phyloP scores from a whole-genome alignment of 1,284 basidiomycete species.

The Ustilago xerochloae region DNA sequence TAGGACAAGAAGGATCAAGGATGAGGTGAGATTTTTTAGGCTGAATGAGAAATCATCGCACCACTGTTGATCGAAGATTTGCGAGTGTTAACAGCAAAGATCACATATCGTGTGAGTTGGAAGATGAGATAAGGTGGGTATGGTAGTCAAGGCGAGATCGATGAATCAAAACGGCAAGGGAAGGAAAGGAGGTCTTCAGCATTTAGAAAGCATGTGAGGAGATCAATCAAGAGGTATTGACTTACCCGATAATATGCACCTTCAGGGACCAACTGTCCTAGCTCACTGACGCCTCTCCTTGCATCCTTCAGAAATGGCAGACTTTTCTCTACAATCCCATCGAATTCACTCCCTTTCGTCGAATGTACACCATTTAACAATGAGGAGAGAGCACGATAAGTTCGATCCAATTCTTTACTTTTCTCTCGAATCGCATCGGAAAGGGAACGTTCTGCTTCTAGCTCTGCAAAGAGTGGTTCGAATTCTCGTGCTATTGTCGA shows the following conservation, averaged over 20 bases:
- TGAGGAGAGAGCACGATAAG: conserved; percentile 32
- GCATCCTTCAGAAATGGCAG: background rate
- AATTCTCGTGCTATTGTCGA: conserved; percentile 21
- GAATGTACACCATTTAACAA: conserved; percentile 49
- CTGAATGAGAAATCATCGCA: conserved; percentile 35
- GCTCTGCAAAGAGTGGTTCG: conserved; percentile 43
- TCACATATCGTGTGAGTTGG: too few relatives aligned
- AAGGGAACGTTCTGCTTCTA: conserved; percentile 39
- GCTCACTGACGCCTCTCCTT: background rate
- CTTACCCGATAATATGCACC: conserved; percentile 44
- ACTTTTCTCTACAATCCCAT: background rate
- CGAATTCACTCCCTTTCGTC: conserved; percentile 19
- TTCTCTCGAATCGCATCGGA: conserved; percentile 48
- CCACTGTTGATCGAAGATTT: too few relatives aligned
- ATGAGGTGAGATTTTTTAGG: conserved; percentile 27
- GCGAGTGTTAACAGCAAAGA: too few relatives aligned
- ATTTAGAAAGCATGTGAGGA: background rate
- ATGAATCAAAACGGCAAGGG: too few relatives aligned
- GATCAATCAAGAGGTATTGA: background rate
- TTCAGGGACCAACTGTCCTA: conserved; percentile 26
- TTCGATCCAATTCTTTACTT: conserved; percentile 49
- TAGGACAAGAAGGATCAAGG: conserved; percentile 28
- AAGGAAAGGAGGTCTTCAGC: too few relatives aligned
- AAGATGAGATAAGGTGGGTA: background rate
- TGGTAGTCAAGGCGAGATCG: too few relatives aligned